phyloP scores from a whole-genome alignment of 139 green algal species.

The Coelastrella sp. region DNA sequence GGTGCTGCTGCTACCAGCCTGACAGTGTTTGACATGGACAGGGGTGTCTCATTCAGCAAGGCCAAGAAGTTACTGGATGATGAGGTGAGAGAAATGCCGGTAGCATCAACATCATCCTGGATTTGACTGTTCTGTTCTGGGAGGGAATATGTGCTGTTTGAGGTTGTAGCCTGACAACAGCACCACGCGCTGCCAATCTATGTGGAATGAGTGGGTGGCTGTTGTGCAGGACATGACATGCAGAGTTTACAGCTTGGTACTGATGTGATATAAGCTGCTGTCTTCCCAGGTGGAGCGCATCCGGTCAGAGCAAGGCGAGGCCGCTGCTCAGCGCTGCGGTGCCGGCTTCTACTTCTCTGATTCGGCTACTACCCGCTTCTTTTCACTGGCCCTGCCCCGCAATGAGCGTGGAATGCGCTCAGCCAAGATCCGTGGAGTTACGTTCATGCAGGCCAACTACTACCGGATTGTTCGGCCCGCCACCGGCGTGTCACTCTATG shows the following conservation, averaged over 20 bases:
- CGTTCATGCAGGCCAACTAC: conserved; percentile 23
- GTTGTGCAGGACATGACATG: too few relatives aligned
- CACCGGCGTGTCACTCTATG: conserved; percentile 23
- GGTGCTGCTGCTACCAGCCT: conserved; percentile 27
- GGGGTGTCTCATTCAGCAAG: conserved; percentile 53
- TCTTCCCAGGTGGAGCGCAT: conserved; percentile 24
- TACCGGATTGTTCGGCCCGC: conserved; percentile 50
- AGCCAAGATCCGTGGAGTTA: neutral
- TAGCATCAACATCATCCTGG: neutral
- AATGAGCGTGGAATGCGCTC: neutral
- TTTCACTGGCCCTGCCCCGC: conserved; percentile 49
- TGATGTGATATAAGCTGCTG: neutral
- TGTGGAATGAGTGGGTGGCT: neutral
- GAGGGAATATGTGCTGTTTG: neutral
- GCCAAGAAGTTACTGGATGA: conserved; percentile 52
- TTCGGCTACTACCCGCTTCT: neutral
- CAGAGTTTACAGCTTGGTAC: neutral
- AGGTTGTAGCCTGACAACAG: neutral
- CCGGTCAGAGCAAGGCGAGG: neutral
- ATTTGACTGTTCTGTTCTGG: too few relatives aligned
- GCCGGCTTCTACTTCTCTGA: conserved; percentile 51
- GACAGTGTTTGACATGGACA: conserved; percentile 56
- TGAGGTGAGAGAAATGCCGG: conserved; percentile 46
- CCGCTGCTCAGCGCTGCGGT: conserved; percentile 27
- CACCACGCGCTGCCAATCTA: neutral